These are phyloP conservation scores for Exophiala calicioides DNA, from an alignment of 2,329 filamentous ascomycete species.

Conservation along the genomic window DNA sequence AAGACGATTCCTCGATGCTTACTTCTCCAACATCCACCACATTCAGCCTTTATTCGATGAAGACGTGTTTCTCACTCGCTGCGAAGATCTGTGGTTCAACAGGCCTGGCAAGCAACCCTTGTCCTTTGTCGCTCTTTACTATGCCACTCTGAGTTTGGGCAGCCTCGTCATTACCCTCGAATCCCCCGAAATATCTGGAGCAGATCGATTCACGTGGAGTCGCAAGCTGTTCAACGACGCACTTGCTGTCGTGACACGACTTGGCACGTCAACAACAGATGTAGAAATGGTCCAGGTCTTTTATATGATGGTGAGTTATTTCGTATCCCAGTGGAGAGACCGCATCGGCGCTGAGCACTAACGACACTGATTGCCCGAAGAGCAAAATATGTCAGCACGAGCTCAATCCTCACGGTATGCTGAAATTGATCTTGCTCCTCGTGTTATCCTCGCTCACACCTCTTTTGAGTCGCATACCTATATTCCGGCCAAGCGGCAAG, in stretches of 20 bases:
- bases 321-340: background rate
- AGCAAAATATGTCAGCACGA: constrained; percentile 55
- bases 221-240: constrained; percentile 17
- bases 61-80: constrained; percentile 45
- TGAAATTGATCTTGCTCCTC: background rate
- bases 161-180: constrained; percentile 39
- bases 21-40: constrained; percentile 53
- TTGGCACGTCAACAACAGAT: constrained; percentile 33
- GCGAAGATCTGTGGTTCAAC: constrained; percentile 48
- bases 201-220: constrained; percentile 23
- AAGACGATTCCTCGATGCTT: constrained; percentile 49
- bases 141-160: constrained; percentile 50
- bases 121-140: constrained; percentile 52
- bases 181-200: constrained; percentile 6
- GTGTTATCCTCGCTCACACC: background rate
- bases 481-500: constrained; percentile 52
- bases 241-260: constrained; percentile 3
- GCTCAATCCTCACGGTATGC: constrained; percentile 41
- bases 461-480: constrained; percentile 47
- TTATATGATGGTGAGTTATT: constrained; percentile 20
- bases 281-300: constrained; percentile 48
- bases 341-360: background rate
- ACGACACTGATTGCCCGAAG: constrained; percentile 46
- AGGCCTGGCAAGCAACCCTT: constrained; percentile 34
- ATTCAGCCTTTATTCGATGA: constrained; percentile 53